These are phyloP conservation scores for Coffea canephora DNA, from an alignment of 257 asterid genomes.

Conservation along the genomic window DNA sequence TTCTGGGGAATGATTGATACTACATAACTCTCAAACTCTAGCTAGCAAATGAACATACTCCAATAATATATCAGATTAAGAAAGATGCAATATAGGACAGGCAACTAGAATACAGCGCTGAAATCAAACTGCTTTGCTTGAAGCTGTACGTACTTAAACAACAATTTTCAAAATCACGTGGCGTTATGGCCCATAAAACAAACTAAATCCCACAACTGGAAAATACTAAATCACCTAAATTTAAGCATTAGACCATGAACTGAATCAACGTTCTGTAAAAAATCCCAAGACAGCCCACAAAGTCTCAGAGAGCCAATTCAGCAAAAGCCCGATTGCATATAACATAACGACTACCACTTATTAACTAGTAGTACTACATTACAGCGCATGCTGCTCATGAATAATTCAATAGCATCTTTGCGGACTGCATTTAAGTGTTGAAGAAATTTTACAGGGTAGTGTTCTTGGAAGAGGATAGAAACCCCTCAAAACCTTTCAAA, in stretches of 20 bases:
- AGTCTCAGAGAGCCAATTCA: background rate
- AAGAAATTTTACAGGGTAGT: slow-evolving; percentile 64
- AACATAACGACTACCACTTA: background rate
- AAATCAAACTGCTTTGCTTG: background rate
- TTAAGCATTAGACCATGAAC: background rate
- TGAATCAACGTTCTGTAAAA: background rate
- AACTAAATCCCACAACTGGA: background rate
- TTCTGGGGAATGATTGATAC: too few relatives aligned
- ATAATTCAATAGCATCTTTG: background rate
- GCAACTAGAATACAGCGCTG: too few relatives aligned
- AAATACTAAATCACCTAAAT: background rate
- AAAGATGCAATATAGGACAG: too few relatives aligned
- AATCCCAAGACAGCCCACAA: background rate
- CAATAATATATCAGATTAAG: too few relatives aligned
- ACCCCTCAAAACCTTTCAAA: slow-evolving; percentile 99
- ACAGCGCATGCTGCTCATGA: background rate
- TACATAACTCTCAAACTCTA: too few relatives aligned
- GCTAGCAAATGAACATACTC: too few relatives aligned
- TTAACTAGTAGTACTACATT: background rate
- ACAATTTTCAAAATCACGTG: background rate
- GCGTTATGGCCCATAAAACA: background rate
- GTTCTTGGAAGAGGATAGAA: slow-evolving; percentile 90
- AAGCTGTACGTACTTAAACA: background rate
- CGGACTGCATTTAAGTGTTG: background rate
- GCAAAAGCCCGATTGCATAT: background rate